Base-by-base conservation (phyloP, 192 early-diverging fungal species). In the Neocallimastix lanati region DNA sequence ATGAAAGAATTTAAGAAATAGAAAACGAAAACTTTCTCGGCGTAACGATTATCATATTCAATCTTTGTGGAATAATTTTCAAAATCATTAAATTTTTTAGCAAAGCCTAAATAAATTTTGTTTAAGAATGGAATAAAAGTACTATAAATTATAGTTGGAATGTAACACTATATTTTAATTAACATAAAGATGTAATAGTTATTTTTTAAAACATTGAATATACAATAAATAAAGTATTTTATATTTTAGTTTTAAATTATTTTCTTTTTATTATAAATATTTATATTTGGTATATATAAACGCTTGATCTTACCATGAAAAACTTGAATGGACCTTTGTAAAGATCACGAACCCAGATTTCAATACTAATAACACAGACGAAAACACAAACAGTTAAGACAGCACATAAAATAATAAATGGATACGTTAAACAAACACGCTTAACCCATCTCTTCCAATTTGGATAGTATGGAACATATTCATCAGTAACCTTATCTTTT, bases 11-110 rank as follows among this genome's bases (percentile, higher is more conserved):
- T 88, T 40, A 98, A 85, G 78, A 93, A 94, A 58, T 92, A 93
- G 81, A 95, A 91, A 76, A 95, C 88, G 83, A 96, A 98, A 29
- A 96, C 89, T 84, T 96, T 96, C 80, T 92, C 88, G 12, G 94
- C 89, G 35, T 91, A 86, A 77, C 91, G 88, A 78, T 89, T 87
- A 76, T 91, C 91, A 81, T 93, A 88, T 78, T 88, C 84, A 13
- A 91, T 84, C 33, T 90, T 90, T 21, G 92, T 93, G 80, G 89
- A 86, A 79, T 92, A 91, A 86, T 96, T 98, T 82, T 98, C 96
- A 82, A 91, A 91, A 28, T 93, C 86, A 76, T 91, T 95, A 58
- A 98, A 86, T 7, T 77, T 79, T 16, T 80, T 67, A 7, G 94
- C 90, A 33, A 92, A 84, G 21, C 83, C 80, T 36, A 82, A 88